A percentile compares a stretch with the other conserved stretches of the same genome.
These are phyloP conservation scores for Verticillium alfalfae DNA, from an alignment of 2,329 filamentous ascomycete genomes.

Conservation along the genomic window DNA sequence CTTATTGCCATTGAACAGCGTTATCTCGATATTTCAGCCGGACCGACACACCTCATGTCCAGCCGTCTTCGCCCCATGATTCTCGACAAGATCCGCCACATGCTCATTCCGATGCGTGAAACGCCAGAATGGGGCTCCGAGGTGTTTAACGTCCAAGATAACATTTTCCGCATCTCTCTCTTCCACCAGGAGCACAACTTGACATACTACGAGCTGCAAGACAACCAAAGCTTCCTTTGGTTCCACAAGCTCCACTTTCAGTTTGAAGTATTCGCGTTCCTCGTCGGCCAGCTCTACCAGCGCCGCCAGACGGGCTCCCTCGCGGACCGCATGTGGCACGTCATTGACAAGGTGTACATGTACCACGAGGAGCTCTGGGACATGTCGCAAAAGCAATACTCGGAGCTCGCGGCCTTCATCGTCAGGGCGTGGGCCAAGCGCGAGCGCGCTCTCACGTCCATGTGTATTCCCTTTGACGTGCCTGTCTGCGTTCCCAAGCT, in stretches of 20 bases:
- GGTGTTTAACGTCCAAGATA: constrained; percentile 42
- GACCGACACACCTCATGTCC: constrained; percentile 46
- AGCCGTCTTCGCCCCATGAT: constrained; percentile 40
- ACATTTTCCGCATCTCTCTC: constrained; percentile 50
- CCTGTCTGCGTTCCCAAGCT: constrained; percentile 42
- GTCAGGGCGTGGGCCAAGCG: constrained; percentile 49
- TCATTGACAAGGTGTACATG: constrained; percentile 38
- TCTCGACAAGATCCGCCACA: constrained; percentile 40
- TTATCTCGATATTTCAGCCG: constrained; percentile 45
- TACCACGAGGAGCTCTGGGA: constrained; percentile 47
- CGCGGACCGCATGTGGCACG: constrained; percentile 48
- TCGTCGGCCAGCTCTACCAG: constrained; percentile 47
- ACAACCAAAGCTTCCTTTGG: constrained; percentile 47
- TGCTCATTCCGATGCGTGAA: constrained; percentile 40
- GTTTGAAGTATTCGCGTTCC: constrained; percentile 48
- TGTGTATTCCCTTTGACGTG: constrained; percentile 29
- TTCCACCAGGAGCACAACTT: constrained; percentile 41
- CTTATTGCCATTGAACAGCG: constrained; percentile 40
- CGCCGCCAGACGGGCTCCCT: constrained; percentile 39
- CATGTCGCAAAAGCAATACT: constrained; percentile 36
- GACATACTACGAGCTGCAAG: constrained; percentile 34
- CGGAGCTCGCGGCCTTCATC: constrained; percentile 38
- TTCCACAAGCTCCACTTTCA: constrained; percentile 50
- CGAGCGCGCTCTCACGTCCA: constrained; percentile 31
- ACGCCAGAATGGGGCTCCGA: constrained; percentile 45